Conservation (phyloP, 2,329 filamentous ascomycete genomes). For the Colletotrichum tropicale region DNA sequence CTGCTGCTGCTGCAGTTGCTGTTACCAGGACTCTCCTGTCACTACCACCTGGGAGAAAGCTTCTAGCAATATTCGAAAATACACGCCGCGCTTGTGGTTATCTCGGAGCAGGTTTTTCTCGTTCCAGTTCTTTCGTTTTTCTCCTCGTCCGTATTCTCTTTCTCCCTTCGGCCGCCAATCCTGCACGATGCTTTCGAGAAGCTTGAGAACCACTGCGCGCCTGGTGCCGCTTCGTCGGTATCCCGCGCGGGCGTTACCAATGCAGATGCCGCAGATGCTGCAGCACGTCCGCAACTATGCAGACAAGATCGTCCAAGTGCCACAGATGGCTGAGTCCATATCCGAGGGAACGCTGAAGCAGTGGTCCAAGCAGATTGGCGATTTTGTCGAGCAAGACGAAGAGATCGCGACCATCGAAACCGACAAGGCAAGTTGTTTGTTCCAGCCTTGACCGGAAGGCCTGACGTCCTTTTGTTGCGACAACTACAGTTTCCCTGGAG, state of each 20-base stretch:
- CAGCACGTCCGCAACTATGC: conserved; percentile 69
- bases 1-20: background rate
- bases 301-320: conserved; percentile 89
- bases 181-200: conserved; percentile 47
- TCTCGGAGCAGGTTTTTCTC: background rate
- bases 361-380: conserved; percentile 90
- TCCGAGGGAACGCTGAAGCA: conserved; percentile 97
- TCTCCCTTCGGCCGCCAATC: background rate
- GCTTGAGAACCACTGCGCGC: conserved; percentile 46
- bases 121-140: background rate
- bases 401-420: conserved; percentile 99
- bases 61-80: background rate
- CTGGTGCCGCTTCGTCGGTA: conserved; percentile 47
- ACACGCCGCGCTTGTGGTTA: background rate
- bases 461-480: background rate
- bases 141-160: background rate
- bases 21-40: background rate
- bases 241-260: conserved; percentile 30
- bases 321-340: conserved; percentile 98
- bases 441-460: background rate
- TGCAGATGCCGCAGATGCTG: conserved; percentile 55
- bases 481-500: background rate
- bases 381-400: conserved; percentile 93
- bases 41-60: background rate
- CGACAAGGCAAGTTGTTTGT: conserved; percentile 74